Evolutionary conservation across 768 basidiomycete species (phyloP), one percentile per base, ranked within the genome.

Genomic region (Psilocybe tampanensis): DNA sequence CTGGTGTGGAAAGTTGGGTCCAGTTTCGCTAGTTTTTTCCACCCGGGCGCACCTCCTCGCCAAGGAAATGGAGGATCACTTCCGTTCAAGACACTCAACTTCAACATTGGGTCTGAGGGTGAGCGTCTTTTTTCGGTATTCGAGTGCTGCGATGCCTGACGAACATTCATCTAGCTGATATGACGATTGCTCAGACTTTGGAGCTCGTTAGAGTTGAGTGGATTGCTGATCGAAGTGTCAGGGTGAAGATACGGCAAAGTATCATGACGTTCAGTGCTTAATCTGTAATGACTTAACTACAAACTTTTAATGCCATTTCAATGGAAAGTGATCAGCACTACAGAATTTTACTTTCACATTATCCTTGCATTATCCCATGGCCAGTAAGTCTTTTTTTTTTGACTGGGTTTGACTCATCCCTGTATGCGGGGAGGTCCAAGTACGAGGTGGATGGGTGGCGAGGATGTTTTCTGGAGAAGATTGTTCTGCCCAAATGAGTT

Each of bases 1-100:
- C 80, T 94, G 12, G 92, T 96, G 13, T 99, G 97, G 97, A 98
- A 98, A 67, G 95, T 98, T 5, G 96, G 97, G 0, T 80, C 86
- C 8, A 93, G 92, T 66, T 83, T 99, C 60, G 79, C 87, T 21
- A 95, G 94, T 60, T 86, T 98, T 70, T 95, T 98, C 68, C 88
- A 87, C 68, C 87, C 92, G 1, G 95, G 95, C 1, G 90, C 89
- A 7, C 95, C 94, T 2, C 96, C 97, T 5, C 77, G 94, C 26
- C 95, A 98, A 71, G 94, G 95, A 0, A 82, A 86, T 63, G 77
- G 82, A 22, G 90, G 93, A 15, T 88, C 89, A 0, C 82, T 90
- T 47, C 94, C 97, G 0, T 98, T 84, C 79, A 98, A 96, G 73
- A 89, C 86, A 2, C 79, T 95, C 48, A 82, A 83, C 36, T 97